Evolutionary conservation across 441 rosid species (phyloP), one percentile per base, ranked within the genome.

Genomic region (Rhodomyrtus psidioides): DNA sequence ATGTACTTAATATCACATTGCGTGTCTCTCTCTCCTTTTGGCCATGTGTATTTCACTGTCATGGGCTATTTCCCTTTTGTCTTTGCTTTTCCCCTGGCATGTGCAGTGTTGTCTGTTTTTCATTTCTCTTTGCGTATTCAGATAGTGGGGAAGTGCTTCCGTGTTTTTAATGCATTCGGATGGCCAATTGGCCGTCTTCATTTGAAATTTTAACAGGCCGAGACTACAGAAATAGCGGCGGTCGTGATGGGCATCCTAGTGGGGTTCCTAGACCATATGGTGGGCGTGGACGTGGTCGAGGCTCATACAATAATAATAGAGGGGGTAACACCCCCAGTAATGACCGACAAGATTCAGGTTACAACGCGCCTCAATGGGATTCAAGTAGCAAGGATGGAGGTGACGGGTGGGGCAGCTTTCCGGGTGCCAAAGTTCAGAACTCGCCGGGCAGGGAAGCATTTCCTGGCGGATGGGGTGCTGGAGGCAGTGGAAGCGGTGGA

Each of bases 231-330:
- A 92, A 87, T 84, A 89, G 95, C n/a, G 92, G 92, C 55, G 86
- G 90, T 86, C 92, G 91, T 81, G 98, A 94, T 83, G 94, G 95
- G 55, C 96, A 96, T 88, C 98, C 93, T 65, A 94, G 97, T 91
- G 98, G 99, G 57, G 81, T 88, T 19, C 98, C 98, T 81, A 93
- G 97, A 90, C 98, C 98, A 13, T 88, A 90, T 84, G 90, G 94
- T 86, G 94, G 95, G 23, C 94, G 94, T 30, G 95, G 96, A 8
- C 87, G 87, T 30, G 87, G 84, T 26, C 92, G 98, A 21, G 95
- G 96, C 85, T 90, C 93, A 10, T 84, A 89, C 70, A 88, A 83
- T 86, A 86, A 89, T 82, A 70, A 84, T 79, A 88, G 94, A 74
- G 95, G 94, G 57, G 93, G 88, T 87, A 83, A 87, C 84, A 82